Base-by-base conservation (phyloP, 139 green algal genomes). In the Medakamo hakoo region DNA sequence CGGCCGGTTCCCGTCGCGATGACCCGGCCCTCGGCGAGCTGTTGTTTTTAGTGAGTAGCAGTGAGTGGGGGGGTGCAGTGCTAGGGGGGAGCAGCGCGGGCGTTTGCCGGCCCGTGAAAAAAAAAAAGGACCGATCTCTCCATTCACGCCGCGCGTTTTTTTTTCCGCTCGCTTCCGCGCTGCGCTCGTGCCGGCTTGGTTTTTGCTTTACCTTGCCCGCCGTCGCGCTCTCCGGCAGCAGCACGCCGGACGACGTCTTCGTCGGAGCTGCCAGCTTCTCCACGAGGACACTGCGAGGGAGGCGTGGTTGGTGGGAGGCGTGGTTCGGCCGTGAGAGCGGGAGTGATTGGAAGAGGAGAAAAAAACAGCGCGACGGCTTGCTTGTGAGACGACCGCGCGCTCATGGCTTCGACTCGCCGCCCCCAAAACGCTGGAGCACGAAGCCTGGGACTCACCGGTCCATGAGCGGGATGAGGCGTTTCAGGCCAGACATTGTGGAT, bases 11-110 rank as follows among this genome's bases (percentile, higher is more conserved):
- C 93, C 0, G 93, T 82, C 18, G 93, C 91, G 1, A 97, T 27
- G 2, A 99, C 92, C 21, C 78, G 67, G 48, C 84, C 93, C 71
- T 94, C 80, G 69, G 96, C 94, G 19, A 96, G 70, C 90, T 97
- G 75, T 26, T 58, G 18, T 16, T 59, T 16, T 59, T 59, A 27
- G 22, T 59, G 22, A 27, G 55, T 26, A 18, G n/a, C 14, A 59
- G 14, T 9, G 55, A 27, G 55, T 16, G 55, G 55, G 19, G 5
- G 58, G 5, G 58, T n/a, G 18, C 18, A n/a, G 9, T 16, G 29
- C 4, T 5, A n/a, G 24, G 58, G 28, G 58, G 19, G 58, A n/a
- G 58, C n/a, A 28, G 20, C 9, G 40, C 40, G 40, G 40, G 18
- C 24, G 30, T 20, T 61, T 48, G 9, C 26, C 9, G 56, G 27